These are phyloP conservation scores for Capsicum rhomboideum DNA, from an alignment of 257 asterid species.

Conservation along the genomic window DNA sequence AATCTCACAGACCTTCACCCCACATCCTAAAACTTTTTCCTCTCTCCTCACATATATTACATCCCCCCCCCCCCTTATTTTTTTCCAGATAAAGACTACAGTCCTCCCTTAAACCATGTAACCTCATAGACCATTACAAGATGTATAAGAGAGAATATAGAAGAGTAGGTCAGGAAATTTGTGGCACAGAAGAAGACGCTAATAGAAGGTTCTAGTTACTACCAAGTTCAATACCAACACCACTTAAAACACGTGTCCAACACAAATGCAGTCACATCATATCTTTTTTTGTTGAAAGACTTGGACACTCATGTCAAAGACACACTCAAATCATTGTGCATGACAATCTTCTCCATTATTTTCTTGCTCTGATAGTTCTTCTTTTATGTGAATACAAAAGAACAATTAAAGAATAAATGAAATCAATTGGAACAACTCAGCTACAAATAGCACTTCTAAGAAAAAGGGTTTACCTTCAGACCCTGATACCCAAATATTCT, in stretches of 20 bases:
- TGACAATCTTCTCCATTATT: not conserved
- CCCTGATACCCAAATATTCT: slow-evolving; percentile 75
- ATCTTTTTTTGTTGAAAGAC: not conserved
- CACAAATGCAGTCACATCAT: not conserved
- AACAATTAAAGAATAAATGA: not conserved
- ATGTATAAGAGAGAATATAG: not conserved
- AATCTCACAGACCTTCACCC: not conserved
- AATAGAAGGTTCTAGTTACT: not conserved
- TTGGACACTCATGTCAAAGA: not conserved
- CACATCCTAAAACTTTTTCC: not conserved
- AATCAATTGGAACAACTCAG: not conserved
- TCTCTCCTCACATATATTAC: not conserved
- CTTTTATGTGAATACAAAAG: not conserved
- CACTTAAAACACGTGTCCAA: not conserved
- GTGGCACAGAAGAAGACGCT: not conserved
- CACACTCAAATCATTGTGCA: not conserved
- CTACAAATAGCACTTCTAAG: not conserved
- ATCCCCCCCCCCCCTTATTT: not conserved
- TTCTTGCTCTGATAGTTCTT: not conserved
- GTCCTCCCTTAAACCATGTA: not conserved
- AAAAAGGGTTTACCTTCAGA: slow-evolving; percentile 44
- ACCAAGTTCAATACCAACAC: not conserved
- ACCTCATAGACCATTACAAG: not conserved
- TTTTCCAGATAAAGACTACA: not conserved
- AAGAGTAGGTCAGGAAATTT: not conserved